Evolutionary conservation across 306 rosid genomes (phyloP), one percentile per base, ranked within the genome.

Genomic region (Hippophae tibetana): DNA sequence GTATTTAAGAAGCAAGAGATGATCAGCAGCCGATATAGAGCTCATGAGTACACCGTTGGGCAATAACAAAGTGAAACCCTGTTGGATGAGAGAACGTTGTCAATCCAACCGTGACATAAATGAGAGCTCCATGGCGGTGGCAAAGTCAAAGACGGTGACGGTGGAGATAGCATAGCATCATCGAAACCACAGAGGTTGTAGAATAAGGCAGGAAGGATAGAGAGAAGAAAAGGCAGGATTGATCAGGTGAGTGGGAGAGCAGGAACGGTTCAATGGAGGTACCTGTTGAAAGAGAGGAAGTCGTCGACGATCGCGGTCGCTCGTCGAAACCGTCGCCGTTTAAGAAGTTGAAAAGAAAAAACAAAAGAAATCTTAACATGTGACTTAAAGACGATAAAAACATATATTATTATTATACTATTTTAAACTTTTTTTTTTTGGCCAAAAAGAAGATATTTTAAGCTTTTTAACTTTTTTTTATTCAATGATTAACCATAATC

Each of bases 191-290:
- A 89, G 72, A 89, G 86, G 72, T 82, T 89, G 76, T 73, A 84
- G 62, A 89, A 84, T 60, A 89, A 87, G 68, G 88, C 64, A 10
- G 97, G 80, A 89, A 89, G 52, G 89, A 64, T 73, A 86, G 63
- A 71, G 97, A 86, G 86, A 89, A 89, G 84, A 89, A 89, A 67
- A 86, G 86, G 73, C 97, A 92, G 78, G 87, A 62, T 52, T 84
- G 93, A 59, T 84, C 93, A 23, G 97, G 87, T 8, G 95, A 71
- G 78, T 76, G 82, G 1, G 97, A 63, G 72, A 40, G 87, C 45
- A 89, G 87, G 81, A 86, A 82, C n/a, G 84, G 60, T 12, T 70
- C 77, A 73, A 86, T 63, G 84, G 89, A 74, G 66, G 80, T 18
- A 18, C 23, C 23, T 18, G 1, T 18, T 18, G 23, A 18, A 18